phyloP scores from a whole-genome alignment of 75 land plant species.

The Azolla pinnata region DNA sequence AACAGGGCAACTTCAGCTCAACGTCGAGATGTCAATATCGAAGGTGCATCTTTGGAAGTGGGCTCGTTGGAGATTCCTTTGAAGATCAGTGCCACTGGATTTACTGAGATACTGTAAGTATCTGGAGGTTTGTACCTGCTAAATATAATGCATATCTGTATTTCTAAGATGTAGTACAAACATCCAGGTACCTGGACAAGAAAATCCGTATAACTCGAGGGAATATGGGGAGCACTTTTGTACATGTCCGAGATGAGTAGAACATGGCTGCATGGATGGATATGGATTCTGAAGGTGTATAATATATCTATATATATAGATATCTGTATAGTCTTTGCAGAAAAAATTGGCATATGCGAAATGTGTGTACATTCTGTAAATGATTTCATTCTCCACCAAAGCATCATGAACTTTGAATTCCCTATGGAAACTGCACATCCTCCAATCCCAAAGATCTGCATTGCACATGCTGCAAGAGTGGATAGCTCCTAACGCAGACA shows the following conservation, averaged over 20 bases:
- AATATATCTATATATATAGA: not conserved
- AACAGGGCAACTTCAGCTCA: slow-evolving; percentile 15
- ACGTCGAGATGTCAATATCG: slow-evolving; percentile 18
- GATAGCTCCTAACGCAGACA: too few species aligned
- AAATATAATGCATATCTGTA: too few species aligned
- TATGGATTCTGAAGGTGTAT: not conserved
- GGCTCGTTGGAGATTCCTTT: slow-evolving; percentile 10
- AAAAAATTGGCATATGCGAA: not conserved
- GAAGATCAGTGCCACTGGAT: slow-evolving; percentile 32
- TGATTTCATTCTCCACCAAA: not conserved
- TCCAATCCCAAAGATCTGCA: too few species aligned
- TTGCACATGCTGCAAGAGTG: too few species aligned
- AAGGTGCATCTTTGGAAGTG: slow-evolving; percentile 16
- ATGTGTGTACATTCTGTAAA: not conserved
- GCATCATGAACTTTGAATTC: not conserved
- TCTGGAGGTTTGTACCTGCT: too few species aligned
- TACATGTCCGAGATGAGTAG: slow-evolving; percentile 14
- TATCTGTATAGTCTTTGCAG: not conserved
- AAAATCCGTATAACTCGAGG: slow-evolving; percentile 61
- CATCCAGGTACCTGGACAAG: slow-evolving; percentile 56
- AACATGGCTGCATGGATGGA: too few species aligned
- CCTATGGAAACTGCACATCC: not conserved
- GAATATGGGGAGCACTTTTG: slow-evolving; percentile 46
- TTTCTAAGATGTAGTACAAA: not conserved
- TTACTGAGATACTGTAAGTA: slow-evolving; percentile 24